Evolutionary conservation across 2,329 filamentous ascomycete genomes (phyloP), one percentile per base, ranked within the genome.

Genomic region (Parafenestella ontariensis): DNA sequence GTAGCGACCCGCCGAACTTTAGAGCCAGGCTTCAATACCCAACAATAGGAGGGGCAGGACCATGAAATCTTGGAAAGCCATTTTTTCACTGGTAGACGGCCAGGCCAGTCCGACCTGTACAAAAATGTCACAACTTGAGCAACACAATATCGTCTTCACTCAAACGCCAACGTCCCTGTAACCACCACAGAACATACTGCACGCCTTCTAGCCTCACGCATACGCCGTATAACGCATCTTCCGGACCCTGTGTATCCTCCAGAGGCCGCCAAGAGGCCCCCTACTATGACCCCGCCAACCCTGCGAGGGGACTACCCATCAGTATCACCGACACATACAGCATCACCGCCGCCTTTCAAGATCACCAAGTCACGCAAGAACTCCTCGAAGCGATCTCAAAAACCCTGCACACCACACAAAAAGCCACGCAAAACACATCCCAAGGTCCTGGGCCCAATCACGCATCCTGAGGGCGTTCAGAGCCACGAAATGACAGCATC

Each of bases 261-360:
- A 11, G 29, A 28, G 24, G 24, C 36, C 29, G 39, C 47, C 39
- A 49, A 49, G 39, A 49, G 39, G 39, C 47, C 47, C 5, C 20
- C 26, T 26, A 36, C 34, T 18, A 24, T 20, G 20, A 29, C 48
- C 26, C 17, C 24, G 33, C 17, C 36, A 41, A 29, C 9, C 13
- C 18, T 15, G 17, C 46, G 18, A 21, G 11, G 21, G 15, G 21
- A 17, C 33, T 29, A 20, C 23, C 4, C 15, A 3, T n/a, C 31
- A 34, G 15, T 13, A 34, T 17, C 31, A 17, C 21, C 34, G 24
- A 13, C n/a, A 13, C 34, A 18, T 17, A 6, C 34, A 8, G 11
- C 5, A 40, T 40, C 17, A 21, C 17, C 8, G 23, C 3, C 17
- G 4, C 11, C 31, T 5, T 5, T 5, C 10, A 34, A 17, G 9